phyloP scores from a whole-genome alignment of 345 rosid genomes.

The Eucalyptus guilfoylei region DNA sequence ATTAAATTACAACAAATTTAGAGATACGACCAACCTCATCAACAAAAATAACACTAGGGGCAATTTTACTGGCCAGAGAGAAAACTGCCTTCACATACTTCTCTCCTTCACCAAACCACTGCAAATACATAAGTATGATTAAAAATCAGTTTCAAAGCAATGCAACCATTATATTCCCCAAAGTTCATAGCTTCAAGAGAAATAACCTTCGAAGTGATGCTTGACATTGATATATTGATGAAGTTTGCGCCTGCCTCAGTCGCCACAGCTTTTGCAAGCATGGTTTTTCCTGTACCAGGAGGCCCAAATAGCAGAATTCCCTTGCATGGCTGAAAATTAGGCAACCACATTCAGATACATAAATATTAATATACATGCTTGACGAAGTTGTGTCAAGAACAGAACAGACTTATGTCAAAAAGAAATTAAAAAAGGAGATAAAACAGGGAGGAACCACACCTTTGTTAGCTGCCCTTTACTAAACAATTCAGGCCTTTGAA shows the following conservation, averaged over 20 bases:
- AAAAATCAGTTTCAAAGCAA: not conserved
- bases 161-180: not conserved
- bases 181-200: not conserved
- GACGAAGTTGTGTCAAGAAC: not conserved
- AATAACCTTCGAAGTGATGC: conserved; percentile 92
- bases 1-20: not conserved
- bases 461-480: conserved; percentile 96
- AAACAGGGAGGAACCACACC: conserved; percentile 24
- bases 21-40: conserved; percentile 57
- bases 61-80: conserved; percentile 96
- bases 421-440: not conserved
- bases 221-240: conserved; percentile 99
- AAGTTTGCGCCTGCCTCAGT: conserved; percentile 99
- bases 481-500: conserved; percentile 96
- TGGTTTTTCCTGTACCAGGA: conserved; percentile 99
- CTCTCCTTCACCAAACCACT: conserved; percentile 99
- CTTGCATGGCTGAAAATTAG: conserved; percentile 71
- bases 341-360: not conserved
- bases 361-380: not conserved
- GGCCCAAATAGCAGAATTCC: conserved; percentile 98
- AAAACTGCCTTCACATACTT: conserved; percentile 98
- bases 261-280: conserved; percentile 99
- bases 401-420: not conserved
- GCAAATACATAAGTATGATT: conserved; percentile 12
- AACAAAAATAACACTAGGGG: conserved; percentile 94